These are phyloP conservation scores for Poteriospumella lacustris DNA, from an alignment of 108 stramenopile genomes.

Conservation along the genomic window DNA sequence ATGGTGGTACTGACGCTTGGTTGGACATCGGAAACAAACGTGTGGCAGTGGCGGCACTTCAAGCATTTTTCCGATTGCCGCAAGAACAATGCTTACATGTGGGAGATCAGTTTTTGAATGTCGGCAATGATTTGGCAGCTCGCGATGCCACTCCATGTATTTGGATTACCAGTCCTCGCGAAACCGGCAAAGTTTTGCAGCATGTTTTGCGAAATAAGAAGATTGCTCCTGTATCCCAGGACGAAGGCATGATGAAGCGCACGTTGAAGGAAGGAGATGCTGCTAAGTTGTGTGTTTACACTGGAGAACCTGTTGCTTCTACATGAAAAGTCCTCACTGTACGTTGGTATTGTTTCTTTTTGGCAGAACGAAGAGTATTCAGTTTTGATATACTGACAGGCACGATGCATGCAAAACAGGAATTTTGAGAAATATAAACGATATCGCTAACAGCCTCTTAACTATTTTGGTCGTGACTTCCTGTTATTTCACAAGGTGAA, in stretches of 20 bases:
- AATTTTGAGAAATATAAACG: no score
- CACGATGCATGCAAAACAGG: no score
- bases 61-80: constrained; percentile 65
- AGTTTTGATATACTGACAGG: no score
- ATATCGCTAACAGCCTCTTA: no score
- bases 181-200: constrained; percentile 51
- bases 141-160: constrained; percentile 73
- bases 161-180: constrained; percentile 82
- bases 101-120: constrained; percentile 81
- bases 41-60: constrained; percentile 61
- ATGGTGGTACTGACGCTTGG: constrained; percentile 84
- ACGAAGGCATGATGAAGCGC: neutral
- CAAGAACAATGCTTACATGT: constrained; percentile 70
- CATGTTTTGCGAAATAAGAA: constrained; percentile 7
- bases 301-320: no score
- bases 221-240: neutral
- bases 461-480: no score
- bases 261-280: neutral
- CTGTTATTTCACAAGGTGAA: no score
- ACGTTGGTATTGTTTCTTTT: no score
- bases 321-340: no score
- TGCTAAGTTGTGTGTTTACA: neutral
- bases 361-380: no score
- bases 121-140: constrained; percentile 83
- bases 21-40: constrained; percentile 86